Conservation (phyloP, 257 asterid genomes). For the Pogostemon cablin region DNA sequence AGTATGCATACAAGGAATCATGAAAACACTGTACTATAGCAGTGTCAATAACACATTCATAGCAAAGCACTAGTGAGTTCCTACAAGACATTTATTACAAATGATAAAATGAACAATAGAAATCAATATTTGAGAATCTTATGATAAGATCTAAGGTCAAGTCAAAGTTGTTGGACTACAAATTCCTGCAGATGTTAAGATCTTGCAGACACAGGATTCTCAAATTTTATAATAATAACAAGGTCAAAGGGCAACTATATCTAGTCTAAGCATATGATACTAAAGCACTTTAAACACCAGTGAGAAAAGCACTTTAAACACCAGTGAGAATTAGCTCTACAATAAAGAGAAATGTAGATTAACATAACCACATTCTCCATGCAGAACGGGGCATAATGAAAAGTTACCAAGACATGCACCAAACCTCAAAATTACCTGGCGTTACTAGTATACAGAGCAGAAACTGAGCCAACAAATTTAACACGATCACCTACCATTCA, state of each 20-base stretch:
- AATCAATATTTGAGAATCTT: conserved; percentile 12
- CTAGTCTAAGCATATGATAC: neutral
- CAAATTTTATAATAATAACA: neutral
- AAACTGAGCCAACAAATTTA: conserved; percentile 67
- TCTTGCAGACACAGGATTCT: conserved; percentile 8
- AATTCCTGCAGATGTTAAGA: conserved; percentile 9
- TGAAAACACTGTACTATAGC: neutral
- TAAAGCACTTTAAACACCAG: conserved; percentile 8
- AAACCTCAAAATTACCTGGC: conserved; percentile 52
- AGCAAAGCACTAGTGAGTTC: conserved; percentile 3
- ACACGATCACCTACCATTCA: conserved; percentile 75
- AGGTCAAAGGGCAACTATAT: conserved; percentile 16
- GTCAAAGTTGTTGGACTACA: conserved; percentile 1
- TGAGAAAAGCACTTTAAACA: conserved; percentile 5
- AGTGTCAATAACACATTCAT: neutral
- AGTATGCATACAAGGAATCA: neutral
- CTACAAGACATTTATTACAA: neutral
- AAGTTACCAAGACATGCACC: neutral
- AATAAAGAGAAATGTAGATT: neutral
- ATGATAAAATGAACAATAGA: conserved; percentile 3
- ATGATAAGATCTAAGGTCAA: conserved; percentile 19
- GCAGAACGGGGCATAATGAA: neutral
- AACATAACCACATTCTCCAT: neutral
- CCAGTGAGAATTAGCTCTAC: neutral
- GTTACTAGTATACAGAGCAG: conserved; percentile 55